Base-by-base conservation (phyloP, 2,329 filamentous ascomycete species). In the Apiospora pterosperma region DNA sequence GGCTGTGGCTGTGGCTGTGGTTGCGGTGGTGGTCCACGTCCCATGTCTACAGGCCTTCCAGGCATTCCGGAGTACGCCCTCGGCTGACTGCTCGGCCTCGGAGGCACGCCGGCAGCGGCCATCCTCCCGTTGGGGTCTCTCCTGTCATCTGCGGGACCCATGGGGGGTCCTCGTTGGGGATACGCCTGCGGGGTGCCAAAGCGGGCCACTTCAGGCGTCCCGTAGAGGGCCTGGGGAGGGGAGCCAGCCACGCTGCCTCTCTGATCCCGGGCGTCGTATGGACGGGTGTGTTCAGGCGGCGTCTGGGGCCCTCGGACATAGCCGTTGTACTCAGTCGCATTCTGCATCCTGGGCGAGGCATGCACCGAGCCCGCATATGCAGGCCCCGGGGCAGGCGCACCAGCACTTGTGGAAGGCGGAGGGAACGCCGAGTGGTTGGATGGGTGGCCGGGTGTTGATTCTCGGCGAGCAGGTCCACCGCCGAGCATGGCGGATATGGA, bases 261-360 rank as follows among this genome's bases (percentile, higher is more conserved):
- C 68, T 73, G 73, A 69, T 77, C 75, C 69, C 79, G 71, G 63
- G 72, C 59, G 64, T 88, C 81, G 77, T 87, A 86, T 63, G 80
- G 79, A 70, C 86, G 83, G 59, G 84, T 81, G 66, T 89, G 88
- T 55, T 93, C 90, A n/a, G 91, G 48, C 3, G 65, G 91, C 0
- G 90, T 93, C 65, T 91, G 88, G 2, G 90, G 90, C 66, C 90
- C 83, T 67, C 89, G 74, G 85, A 90, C 5, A 84, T 82, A 62
- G 79, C 80, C 66, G 44, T 67, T 64, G 69, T 90, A 90, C 21
- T 91, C 89, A 66, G 86, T 77, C 2, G 83, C 77, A 31, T 82
- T 81, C 64, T 82, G 83, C 79, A 88, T 83, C 44, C 83, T 79
- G 4, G 85, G 85, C 16, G 85, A 88, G 2, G 83, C 83, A 66